phyloP scores from a whole-genome alignment of 202 grass and related monocot genomes.

The Cymbopogon flexuosus region DNA sequence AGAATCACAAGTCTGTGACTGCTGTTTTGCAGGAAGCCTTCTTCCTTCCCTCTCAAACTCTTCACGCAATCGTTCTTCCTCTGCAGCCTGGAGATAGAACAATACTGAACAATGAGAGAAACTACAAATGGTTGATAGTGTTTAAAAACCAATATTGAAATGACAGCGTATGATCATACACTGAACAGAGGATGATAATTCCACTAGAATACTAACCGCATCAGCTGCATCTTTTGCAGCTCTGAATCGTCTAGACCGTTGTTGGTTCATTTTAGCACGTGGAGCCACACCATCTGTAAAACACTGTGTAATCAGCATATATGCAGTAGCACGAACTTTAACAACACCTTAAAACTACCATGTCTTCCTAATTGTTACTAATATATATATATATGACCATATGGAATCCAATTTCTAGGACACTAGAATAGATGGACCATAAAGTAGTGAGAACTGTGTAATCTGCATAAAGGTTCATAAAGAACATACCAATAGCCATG shows the following conservation, averaged over 20 bases:
- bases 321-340: not conserved
- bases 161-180: constrained; percentile 1
- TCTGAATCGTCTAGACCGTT: constrained; percentile 91
- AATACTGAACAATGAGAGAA: constrained; percentile 9
- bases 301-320: not conserved
- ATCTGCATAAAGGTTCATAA: not conserved
- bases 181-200: constrained; percentile 21
- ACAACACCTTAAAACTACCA: not conserved
- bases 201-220: constrained; percentile 58
- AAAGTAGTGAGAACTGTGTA: not conserved
- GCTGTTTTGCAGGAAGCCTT: constrained; percentile 75
- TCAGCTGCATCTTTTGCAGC: constrained; percentile 97
- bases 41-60: constrained; percentile 97
- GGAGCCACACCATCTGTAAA: constrained; percentile 91
- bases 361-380: not conserved
- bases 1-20: constrained; percentile 92
- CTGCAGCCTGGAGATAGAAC: constrained; percentile 58
- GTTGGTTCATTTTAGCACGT: constrained; percentile 99
- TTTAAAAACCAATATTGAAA: not conserved
- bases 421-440: not conserved
- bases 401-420: not conserved
- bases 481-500: constrained; percentile 86
- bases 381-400: not conserved
- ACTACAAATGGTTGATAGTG: constrained; percentile 11
- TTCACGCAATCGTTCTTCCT: constrained; percentile 83